Conservation (phyloP, 768 basidiomycete genomes). For the Phylloporus sp. region DNA sequence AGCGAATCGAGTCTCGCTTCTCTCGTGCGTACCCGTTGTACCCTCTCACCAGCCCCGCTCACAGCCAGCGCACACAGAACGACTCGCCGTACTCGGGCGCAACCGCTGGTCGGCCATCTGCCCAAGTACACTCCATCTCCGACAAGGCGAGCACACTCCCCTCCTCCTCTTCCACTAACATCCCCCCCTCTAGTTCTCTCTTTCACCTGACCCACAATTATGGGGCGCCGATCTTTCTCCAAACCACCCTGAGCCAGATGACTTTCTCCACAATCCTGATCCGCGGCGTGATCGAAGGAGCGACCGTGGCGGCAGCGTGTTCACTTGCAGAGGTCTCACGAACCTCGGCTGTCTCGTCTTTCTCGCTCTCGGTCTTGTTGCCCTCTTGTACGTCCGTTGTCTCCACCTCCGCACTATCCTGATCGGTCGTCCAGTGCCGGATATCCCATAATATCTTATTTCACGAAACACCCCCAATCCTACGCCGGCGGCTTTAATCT, state of each 20-base stretch:
- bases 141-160: slow-evolving; percentile 45
- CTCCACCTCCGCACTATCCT: background rate
- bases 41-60: background rate
- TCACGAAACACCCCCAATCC: slow-evolving; percentile 42
- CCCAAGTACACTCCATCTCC: slow-evolving; percentile 45
- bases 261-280: slow-evolving; percentile 72
- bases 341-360: slow-evolving; percentile 69
- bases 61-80: slow-evolving; percentile 24
- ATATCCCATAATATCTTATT: slow-evolving; percentile 59
- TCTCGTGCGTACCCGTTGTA: slow-evolving; percentile 33
- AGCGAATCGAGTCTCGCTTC: slow-evolving; percentile 39
- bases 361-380: slow-evolving; percentile 48
- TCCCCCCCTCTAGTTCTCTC: slow-evolving; percentile 50
- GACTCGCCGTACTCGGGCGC: slow-evolving; percentile 40
- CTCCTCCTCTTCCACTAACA: slow-evolving; percentile 1
- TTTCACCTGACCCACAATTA: slow-evolving; percentile 65
- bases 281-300: slow-evolving; percentile 56
- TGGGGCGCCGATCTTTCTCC: slow-evolving; percentile 70
- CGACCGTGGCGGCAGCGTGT: slow-evolving; percentile 53
- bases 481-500: slow-evolving; percentile 64
- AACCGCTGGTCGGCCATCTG: slow-evolving; percentile 28
- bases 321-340: slow-evolving; percentile 64
- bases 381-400: slow-evolving; percentile 51
- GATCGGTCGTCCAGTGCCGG: slow-evolving; percentile 44
- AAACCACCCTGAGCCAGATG: slow-evolving; percentile 57